Evolutionary conservation across 805 yeast species (phyloP), one percentile per base, ranked within the genome.

Genomic region (Kurtzmaniella cleridarum): DNA sequence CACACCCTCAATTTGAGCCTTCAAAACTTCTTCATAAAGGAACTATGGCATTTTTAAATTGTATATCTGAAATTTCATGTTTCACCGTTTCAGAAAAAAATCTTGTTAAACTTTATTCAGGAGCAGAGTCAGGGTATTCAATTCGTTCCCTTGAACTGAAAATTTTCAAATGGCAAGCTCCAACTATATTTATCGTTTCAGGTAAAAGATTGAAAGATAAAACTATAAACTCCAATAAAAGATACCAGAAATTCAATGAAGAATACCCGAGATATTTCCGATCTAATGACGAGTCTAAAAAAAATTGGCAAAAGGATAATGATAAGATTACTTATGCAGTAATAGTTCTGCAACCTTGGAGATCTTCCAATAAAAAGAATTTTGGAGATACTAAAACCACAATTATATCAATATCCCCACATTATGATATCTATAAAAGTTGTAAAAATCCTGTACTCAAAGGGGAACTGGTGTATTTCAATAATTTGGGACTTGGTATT

Each of bases 111-210:
- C 69, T 90, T 9, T 90, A 81, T 50, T 67, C 73, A 7, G 96
- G 95, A 0, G 64, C 87, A 8, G 82, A 77, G 35, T 69, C 79
- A 2, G 98, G 98, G 2, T 91, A 85, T 55, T 86, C 96, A 0
- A 86, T 90, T 74, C 65, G 95, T 24, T 83, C 96, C 0, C 73
- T 91, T 41, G 96, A 90, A 59, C 75, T 82, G 40, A 86, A 81
- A 45, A 84, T 83, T 0, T 78, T 87, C 66, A 87, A 89, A 50
- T 91, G 97, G 96, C 79, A 77, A 48, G 93, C 95, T 0, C 95
- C 96, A 0, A 77, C 95, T 0, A 55, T 91, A 1, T 47, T 90
- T 7, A 43, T 90, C 0, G 66, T 91, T 0, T 73, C 78, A 2
- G 98, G 97, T 0, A 73, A 69, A 47, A 55, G 77, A 34, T 55